Evolutionary conservation across 169 alveolate species (phyloP), one percentile per base, ranked within the genome.

Genomic region (Plasmodium coatneyi): DNA sequence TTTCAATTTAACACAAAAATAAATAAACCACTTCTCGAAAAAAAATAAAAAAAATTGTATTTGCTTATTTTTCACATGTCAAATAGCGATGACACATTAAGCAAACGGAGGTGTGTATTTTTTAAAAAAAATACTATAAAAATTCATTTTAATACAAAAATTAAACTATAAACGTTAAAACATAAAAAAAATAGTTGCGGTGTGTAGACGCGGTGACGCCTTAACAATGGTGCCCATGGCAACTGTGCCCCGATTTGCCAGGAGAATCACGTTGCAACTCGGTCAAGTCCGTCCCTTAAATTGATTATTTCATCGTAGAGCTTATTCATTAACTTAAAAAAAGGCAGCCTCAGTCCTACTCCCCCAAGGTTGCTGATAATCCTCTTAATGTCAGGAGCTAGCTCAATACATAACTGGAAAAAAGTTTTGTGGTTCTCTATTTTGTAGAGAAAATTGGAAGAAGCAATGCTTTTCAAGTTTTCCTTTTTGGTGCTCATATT

Each of bases 381-480:
- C 71, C 94, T 89, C 71, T 80, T 89, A 70, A 89, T 66, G 32
- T 89, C 94, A 9, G 94, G 94, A 6, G 83, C 74, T 46, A 89
- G 25, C 76, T 89, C 94, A 22, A 80, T 70, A 28, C 79, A 80
- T 10, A 89, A 32, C 16, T 89, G 89, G 36, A 89, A 89, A 49
- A 89, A 89, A 0, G 94, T 89, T 89, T 89, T 89, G 32, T 80
- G 82, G 1, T 54, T 54, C 43, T 89, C 90, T 89, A 89, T 89
- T 39, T 79, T 79, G 34, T 60, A 43, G 39, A 89, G 32, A 46
- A n/a, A 79, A 46, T 80, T 79, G 28, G 89, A 39, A 2, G 82
- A 28, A 6, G 90, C 56, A 60, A 66, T 66, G 6, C 5, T 39
- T 79, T 89, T 89, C 19, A 89, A 28, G 32, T 39, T n/a, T 39